Conservation (phyloP, 345 rosid species). For the Orychophragmus violaceus region DNA sequence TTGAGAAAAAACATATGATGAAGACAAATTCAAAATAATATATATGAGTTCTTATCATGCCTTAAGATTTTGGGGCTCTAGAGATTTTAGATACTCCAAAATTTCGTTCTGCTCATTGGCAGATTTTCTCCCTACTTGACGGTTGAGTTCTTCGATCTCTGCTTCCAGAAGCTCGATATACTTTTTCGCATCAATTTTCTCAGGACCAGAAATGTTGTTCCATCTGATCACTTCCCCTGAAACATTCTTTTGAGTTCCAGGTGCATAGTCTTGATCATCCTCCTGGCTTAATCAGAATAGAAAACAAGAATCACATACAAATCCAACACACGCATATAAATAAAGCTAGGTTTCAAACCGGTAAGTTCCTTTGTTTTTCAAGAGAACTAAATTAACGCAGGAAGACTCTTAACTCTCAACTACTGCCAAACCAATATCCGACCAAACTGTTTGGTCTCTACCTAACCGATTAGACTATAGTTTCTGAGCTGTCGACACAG, state of each 20-base stretch:
- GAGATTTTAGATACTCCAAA: constrained; percentile 81
- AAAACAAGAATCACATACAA: neutral
- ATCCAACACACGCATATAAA: neutral
- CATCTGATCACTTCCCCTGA: constrained; percentile 91
- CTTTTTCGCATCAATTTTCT: constrained; percentile 82
- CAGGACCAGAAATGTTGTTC: constrained; percentile 83
- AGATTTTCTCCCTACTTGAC: constrained; percentile 65
- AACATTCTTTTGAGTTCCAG: constrained; percentile 90
- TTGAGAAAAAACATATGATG: neutral
- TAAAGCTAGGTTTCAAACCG: neutral
- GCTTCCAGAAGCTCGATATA: constrained; percentile 93
- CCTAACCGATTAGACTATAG: neutral
- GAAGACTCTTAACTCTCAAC: neutral
- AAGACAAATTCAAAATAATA: neutral
- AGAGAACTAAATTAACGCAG: neutral
- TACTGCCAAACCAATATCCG: neutral
- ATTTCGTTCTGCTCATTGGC: constrained; percentile 68
- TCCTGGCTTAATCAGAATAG: constrained; percentile 28
- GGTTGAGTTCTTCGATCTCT: constrained; percentile 83
- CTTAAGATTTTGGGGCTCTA: constrained; percentile 95
- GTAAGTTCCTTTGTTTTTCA: neutral
- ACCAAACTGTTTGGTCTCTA: neutral
- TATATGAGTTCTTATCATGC: constrained; percentile 30
- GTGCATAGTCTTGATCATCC: constrained; percentile 75
- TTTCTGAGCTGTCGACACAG: neutral